Evolutionary conservation across 805 yeast species (phyloP), one percentile per base, ranked within the genome.

Genomic region (Saturnispora zaruensis): DNA sequence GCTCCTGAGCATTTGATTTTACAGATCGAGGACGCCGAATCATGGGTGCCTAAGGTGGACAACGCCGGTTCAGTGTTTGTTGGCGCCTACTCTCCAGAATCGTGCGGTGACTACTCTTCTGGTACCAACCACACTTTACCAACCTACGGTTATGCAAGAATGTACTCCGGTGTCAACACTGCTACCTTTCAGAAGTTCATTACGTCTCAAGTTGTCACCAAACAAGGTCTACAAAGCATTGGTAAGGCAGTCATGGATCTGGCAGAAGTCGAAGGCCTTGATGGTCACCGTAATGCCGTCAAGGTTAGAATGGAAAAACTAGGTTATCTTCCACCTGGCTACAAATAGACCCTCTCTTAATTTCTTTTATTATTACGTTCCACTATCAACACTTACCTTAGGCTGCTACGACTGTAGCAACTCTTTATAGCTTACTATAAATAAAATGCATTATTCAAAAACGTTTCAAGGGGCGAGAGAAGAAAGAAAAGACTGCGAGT

Each of bases 81-180:
- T 50, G 99, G 99, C 42, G 84, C 91, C 4, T 86, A 85, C 66
- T 86, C 96, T 2, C 99, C 99, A 46, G 99, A 93, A 67, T 85
- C 96, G 3, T 90, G 97, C 67, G 99, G 99, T 63, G 99, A 93
- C 71, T 93, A 93, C 71, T 90, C 97, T 0, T 79, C 90, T 53
- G 99, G 99, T 66, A 93, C 99, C 5, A 93, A 93, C 75, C 99
- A 93, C 71, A 93, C 99, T 0, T 76, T 93, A 60, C 99, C 99
- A 52, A 93, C 99, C 0, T 93, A 93, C 64, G 99, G 99, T 46
- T 93, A 91, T 63, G 98, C 99, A 41, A 84, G 89, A 71, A 95
- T 88, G 78, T 93, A 93, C 71, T 83, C 95, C 57, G 99, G 99
- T 54, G 97, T 90, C 50, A 93, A 93, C 72, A 93, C 98, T 23